Base-by-base conservation (phyloP, 192 early-diverging fungal genomes). In the Mortierella hygrophila region DNA sequence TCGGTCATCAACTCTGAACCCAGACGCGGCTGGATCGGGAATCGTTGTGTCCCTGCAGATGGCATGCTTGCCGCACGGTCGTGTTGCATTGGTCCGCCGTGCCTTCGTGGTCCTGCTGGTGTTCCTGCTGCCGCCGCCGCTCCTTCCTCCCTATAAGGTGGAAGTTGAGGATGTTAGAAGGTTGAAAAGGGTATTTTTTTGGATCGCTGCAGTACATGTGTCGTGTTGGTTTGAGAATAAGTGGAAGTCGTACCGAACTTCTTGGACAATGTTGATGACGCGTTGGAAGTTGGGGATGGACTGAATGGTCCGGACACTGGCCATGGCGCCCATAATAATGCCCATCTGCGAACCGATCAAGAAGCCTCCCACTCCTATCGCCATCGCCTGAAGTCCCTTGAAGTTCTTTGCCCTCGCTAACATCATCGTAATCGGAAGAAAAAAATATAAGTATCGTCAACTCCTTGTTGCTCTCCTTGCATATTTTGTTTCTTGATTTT, bases 201-300 rank as follows among this genome's bases (percentile, higher is more conserved):
- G 3, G 3, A 40, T 40, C 38, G 4, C 38, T 40, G 38, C 0
- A 40, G 6, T 40, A 46, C 49, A 52, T 52, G 49, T 18, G 5
- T 20, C 49, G 49, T 16, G 49, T 20, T 46, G 10, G 13, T 13
- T 44, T n/a, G 6, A 40, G 38, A 1, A 40, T 16, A 70, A 70
- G n/a, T 1, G 5, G 1, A 26, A 57, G 23, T 4, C 47, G 15
- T 78, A 85, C 83, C 83, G 77, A 49, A 85, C 83, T 55, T 85
- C 83, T 46, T 85, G 83, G 2, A 85, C 78, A 73, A 85, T 85
- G 47, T 70, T 55, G 11, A 85, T 46, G 46, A 85, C 78, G 10
- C 83, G 83, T 60, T 80, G 63, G 37, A 85, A 85, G 41, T 85
- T 85, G 32, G 83, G 83, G 46, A 85, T 85, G 2, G 83, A 79